Evolutionary conservation across 2,329 filamentous ascomycete genomes (phyloP), one percentile per base, ranked within the genome.

Genomic region (Colletotrichum eleusines): DNA sequence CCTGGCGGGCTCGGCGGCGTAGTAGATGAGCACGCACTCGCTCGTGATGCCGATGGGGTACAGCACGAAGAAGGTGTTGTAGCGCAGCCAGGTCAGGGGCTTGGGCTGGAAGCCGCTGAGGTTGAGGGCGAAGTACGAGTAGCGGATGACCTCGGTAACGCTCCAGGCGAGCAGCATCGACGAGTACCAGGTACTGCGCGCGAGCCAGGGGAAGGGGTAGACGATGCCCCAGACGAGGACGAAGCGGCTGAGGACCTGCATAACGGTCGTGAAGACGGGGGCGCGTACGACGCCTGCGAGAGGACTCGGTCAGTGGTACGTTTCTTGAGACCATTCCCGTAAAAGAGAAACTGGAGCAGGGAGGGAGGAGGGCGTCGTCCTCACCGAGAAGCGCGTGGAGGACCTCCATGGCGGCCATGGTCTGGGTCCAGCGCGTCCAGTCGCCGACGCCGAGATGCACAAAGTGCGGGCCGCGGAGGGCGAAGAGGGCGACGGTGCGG

Each of bases 41-140:
- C 93, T 96, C 50, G 88, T 86, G 78, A 98, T 98, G 51, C 96
- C 96, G 71, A 98, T 80, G 1, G 96, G 96, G 82, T 99, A 99
- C 28, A 99, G 88, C 46, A 98, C 84, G 76, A 94, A 94, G 83
- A 99, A 99, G 9, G 93, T 94, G 81, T 97, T 97, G 82, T 98
- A 95, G 76, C 94, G 87, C 81, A 97, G 84, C 92, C 94, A 97
- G 46, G 89, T 90, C 78, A 97, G 87, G 71, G 86, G 84, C 0
- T 77, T 79, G 0, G 94, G 93, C 38, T 92, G 88, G 71, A 82
- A 78, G 35, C 88, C 86, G 73, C 85, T 83, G 40, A 96, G 87
- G 75, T 89, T 90, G 76, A 94, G 86, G 44, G 93, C 92, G 80
- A 98, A 98, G 86, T 93, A 99, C 58, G 89, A 88, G 87, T 99